A percentile compares a stretch with the other conserved stretches of the same genome.
These are phyloP conservation scores for Pythium aristosporum DNA, from an alignment of 352 stramenopile species.

Conservation along the genomic window DNA sequence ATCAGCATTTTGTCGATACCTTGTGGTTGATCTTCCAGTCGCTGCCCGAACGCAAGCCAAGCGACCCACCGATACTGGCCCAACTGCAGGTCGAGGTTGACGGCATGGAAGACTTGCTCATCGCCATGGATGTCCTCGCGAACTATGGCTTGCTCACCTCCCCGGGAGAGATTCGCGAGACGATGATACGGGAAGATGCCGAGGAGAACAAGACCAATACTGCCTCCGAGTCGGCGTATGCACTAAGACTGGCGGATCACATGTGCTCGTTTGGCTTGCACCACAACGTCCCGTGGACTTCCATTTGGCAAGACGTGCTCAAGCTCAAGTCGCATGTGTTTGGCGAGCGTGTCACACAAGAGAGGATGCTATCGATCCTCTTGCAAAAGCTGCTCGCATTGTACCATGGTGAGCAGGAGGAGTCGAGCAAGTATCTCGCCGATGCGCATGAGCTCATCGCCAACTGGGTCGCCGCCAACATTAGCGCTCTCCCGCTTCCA, in stretches of 20 bases:
- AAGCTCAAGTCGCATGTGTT: slow-evolving; percentile 76
- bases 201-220: neutral
- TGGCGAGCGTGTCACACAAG: slow-evolving; percentile 51
- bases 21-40: slow-evolving; percentile 77
- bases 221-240: slow-evolving; percentile 12
- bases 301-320: slow-evolving; percentile 57
- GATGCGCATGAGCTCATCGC: slow-evolving; percentile 44
- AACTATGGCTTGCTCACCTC: slow-evolving; percentile 54
- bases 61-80: slow-evolving; percentile 48
- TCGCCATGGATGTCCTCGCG: slow-evolving; percentile 64
- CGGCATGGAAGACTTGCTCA: slow-evolving; percentile 69
- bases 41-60: slow-evolving; percentile 58
- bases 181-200: slow-evolving; percentile 4
- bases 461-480: slow-evolving; percentile 53
- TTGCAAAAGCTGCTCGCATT: slow-evolving; percentile 39
- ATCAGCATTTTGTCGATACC: slow-evolving; percentile 47
- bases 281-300: slow-evolving; percentile 39
- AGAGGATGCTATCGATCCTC: slow-evolving; percentile 55
- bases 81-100: slow-evolving; percentile 71
- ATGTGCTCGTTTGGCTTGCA: slow-evolving; percentile 51
- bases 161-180: slow-evolving; percentile 26
- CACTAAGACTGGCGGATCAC: slow-evolving; percentile 39
- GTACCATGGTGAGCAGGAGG: slow-evolving; percentile 8
- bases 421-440: neutral
- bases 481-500: slow-evolving; percentile 42